phyloP scores from a whole-genome alignment of 1,139 yeast genomes.

The Yamadazyma membranifaciens region DNA sequence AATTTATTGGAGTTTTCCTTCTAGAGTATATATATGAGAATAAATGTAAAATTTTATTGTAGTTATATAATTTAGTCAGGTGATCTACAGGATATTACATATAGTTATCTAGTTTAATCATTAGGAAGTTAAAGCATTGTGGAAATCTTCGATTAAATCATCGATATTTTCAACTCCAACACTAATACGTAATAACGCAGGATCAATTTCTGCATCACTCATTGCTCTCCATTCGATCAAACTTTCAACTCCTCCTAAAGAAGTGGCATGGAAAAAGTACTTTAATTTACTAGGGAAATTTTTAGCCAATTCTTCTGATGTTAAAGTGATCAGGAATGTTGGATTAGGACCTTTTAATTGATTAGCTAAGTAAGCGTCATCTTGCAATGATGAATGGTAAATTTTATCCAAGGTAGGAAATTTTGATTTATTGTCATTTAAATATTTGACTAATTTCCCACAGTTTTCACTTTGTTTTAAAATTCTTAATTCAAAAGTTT shows the following conservation, averaged over 20 bases:
- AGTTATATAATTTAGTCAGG: too few relatives aligned
- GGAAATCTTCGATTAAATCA: slow-evolving; percentile 69
- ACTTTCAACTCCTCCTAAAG: slow-evolving; percentile 92
- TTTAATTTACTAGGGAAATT: slow-evolving; percentile 64
- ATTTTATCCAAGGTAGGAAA: slow-evolving; percentile 53
- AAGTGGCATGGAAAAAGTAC: slow-evolving; percentile 85
- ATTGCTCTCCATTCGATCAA: slow-evolving; percentile 88
- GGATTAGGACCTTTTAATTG: slow-evolving; percentile 69
- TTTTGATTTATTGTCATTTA: slow-evolving; percentile 46
- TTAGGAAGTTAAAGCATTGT: slow-evolving; percentile 18
- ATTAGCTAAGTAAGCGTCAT: slow-evolving; percentile 55
- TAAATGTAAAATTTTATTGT: too few relatives aligned
- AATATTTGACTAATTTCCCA: slow-evolving; percentile 56
- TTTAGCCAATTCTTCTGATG: slow-evolving; percentile 55
- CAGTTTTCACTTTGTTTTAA: slow-evolving; percentile 65
- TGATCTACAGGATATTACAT: too few relatives aligned
- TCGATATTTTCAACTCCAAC: slow-evolving; percentile 75
- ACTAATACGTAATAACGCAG: slow-evolving; percentile 66
- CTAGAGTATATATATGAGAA: too few relatives aligned
- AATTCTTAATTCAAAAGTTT: slow-evolving; percentile 75
- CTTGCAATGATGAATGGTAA: slow-evolving; percentile 74
- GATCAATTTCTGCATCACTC: slow-evolving; percentile 58
- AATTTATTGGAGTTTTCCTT: too few relatives aligned
- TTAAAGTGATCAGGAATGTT: slow-evolving; percentile 65
- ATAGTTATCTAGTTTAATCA: too few relatives aligned